These are phyloP conservation scores for Aspergillus fischeri DNA, from an alignment of 2,329 filamentous ascomycete genomes.

Conservation along the genomic window DNA sequence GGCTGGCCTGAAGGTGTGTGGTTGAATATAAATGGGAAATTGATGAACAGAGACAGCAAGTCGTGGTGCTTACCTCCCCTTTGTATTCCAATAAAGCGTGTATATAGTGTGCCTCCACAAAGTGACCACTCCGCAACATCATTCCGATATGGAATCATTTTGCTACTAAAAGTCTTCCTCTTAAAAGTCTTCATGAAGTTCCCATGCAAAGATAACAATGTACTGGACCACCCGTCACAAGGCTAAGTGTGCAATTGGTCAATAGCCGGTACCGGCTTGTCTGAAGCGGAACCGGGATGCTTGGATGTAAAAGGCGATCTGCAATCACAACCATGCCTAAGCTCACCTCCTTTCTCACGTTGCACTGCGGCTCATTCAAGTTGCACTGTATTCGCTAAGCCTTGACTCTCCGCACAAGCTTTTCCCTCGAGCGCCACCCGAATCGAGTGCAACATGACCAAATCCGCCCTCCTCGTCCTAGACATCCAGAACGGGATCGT, in stretches of 20 bases:
- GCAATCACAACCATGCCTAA: not conserved
- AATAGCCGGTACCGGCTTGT: not conserved
- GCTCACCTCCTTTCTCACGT: not conserved
- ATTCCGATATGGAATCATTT: not conserved
- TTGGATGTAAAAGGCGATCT: not conserved
- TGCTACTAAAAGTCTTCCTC: no score
- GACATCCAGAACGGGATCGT: slow-evolving; percentile 33
- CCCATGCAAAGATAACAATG: not conserved
- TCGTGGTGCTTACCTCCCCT: no score
- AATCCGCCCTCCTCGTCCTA: slow-evolving; percentile 33
- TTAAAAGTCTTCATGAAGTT: not conserved
- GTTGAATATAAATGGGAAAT: not conserved
- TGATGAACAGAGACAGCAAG: not conserved
- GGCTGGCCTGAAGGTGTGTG: not conserved
- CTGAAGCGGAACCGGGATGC: not conserved
- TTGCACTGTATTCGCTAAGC: not conserved
- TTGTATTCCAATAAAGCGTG: no score
- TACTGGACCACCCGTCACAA: not conserved
- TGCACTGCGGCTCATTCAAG: not conserved
- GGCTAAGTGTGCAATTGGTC: not conserved
- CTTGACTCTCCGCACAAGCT: not conserved
- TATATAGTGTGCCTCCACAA: not conserved
- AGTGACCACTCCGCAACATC: not conserved
- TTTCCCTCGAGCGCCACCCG: not conserved
- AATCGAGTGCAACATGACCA: slow-evolving; percentile 16